A percentile compares a stretch with the other conserved stretches of the same genome.
Conservation (phyloP, 441 rosid genomes). For the California macrophylla region DNA sequence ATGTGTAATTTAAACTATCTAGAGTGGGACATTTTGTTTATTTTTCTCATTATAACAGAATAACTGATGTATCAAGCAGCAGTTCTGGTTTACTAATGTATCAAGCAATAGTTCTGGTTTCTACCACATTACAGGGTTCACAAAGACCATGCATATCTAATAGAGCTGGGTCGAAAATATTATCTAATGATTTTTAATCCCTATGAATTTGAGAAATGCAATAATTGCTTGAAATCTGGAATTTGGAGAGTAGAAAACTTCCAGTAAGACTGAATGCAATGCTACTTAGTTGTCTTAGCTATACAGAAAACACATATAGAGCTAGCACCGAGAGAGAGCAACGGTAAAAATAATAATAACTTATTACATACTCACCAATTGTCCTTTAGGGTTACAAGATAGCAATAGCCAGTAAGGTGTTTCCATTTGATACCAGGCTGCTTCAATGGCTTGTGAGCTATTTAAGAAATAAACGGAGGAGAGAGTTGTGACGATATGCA, state of each 20-base stretch:
- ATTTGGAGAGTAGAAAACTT: background rate
- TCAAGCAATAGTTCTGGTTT: too few relatives aligned
- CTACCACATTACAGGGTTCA: too few relatives aligned
- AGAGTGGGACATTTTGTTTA: too few relatives aligned
- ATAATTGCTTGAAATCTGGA: background rate
- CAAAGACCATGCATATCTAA: background rate
- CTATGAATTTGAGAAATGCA: background rate
- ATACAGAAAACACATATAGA: background rate
- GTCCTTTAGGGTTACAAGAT: background rate
- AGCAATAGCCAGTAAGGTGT: background rate
- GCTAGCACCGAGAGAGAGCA: background rate
- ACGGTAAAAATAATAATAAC: background rate
- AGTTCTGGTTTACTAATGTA: too few relatives aligned
- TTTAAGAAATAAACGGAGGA: background rate
- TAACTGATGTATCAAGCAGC: too few relatives aligned
- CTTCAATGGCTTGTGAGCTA: background rate
- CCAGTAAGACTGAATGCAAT: background rate
- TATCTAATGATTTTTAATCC: too few relatives aligned
- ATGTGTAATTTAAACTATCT: too few relatives aligned
- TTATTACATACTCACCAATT: background rate
- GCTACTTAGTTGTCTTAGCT: background rate
- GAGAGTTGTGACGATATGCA: background rate
- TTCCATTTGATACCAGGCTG: background rate
- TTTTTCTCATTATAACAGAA: too few relatives aligned
- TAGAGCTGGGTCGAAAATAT: background rate